Evolutionary conservation across 2,329 filamentous ascomycete genomes (phyloP).

Genomic region (Zymoseptoria ardabiliae): DNA sequence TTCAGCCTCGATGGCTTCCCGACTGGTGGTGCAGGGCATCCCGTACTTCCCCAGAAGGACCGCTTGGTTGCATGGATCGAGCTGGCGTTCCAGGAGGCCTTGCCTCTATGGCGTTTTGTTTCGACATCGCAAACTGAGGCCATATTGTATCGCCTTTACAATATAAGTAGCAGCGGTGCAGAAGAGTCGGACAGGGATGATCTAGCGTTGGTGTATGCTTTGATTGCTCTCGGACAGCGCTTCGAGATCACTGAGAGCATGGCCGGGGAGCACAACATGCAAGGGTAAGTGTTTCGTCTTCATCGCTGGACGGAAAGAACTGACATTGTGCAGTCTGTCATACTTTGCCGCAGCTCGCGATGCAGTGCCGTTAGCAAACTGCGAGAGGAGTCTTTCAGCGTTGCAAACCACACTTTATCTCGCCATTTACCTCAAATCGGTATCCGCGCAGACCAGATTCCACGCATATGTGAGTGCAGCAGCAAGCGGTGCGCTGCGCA

Average conservation of each 20-base stretch:
- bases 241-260: constrained; percentile 7
- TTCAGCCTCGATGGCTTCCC: constrained; percentile 3
- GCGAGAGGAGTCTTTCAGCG: constrained; percentile 12
- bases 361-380: constrained; percentile 10
- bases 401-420: constrained; percentile 15
- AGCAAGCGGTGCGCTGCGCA: constrained; percentile 11
- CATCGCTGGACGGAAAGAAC: background rate
- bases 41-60: constrained; percentile 7
- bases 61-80: constrained; percentile 6
- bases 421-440: constrained; percentile 14
- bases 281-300: constrained; percentile 1
- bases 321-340: background rate
- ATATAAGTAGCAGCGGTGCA: constrained; percentile 6
- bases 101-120: constrained; percentile 15
- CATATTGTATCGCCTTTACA: constrained; percentile 12
- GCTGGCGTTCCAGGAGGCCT: constrained; percentile 11
- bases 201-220: constrained; percentile 11
- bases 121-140: constrained; percentile 7
- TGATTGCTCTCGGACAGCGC: constrained; percentile 14
- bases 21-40: constrained; percentile 1
- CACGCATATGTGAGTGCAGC: constrained; percentile 14
- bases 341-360: constrained; percentile 14
- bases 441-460: constrained; percentile 4
- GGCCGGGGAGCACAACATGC: constrained; percentile 1
- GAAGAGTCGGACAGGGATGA: constrained; percentile 15